Percentiles rank a stretch among this genome's conserved stretches.
Evolutionary conservation across 1,139 yeast genomes (phyloP).

Genomic region (Hansenula sp.): DNA sequence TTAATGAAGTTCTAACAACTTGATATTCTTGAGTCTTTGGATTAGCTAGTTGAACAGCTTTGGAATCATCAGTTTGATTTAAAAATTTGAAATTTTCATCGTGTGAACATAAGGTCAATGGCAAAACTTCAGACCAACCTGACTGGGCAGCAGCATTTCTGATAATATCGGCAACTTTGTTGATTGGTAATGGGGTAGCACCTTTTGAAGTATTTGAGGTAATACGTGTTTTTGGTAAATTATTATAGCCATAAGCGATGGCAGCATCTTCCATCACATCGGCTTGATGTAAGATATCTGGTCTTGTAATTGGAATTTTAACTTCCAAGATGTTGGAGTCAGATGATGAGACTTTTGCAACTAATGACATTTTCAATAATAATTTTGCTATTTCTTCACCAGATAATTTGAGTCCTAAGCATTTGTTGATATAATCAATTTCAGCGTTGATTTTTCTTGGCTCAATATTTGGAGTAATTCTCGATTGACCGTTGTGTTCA

Average conservation of each 20-base stretch:
- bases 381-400: constrained; percentile 66
- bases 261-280: constrained; percentile 99
- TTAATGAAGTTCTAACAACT: constrained; percentile 91
- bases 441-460: constrained; percentile 75
- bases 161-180: constrained; percentile 86
- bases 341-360: constrained; percentile 49
- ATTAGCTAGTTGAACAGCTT: constrained; percentile 87
- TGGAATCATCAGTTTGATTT: constrained; percentile 68
- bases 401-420: constrained; percentile 74
- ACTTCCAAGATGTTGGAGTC: constrained; percentile 61
- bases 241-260: constrained; percentile 92
- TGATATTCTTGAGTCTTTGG: constrained; percentile 97
- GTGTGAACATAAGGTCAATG: constrained; percentile 91
- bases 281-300: constrained; percentile 95
- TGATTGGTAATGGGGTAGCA: constrained; percentile 86
- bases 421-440: constrained; percentile 82
- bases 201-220: constrained; percentile 69
- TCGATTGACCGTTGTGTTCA: constrained; percentile 73
- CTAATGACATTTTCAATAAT: constrained; percentile 77
- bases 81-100: constrained; percentile 93
- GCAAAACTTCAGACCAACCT: constrained; percentile 95
- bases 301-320: constrained; percentile 84
- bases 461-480: constrained; percentile 70
- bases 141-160: constrained; percentile 92
- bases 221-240: constrained; percentile 79